Percentiles rank a stretch among this genome's conserved stretches.
phyloP scores from a whole-genome alignment of 306 rosid species.

The Erythrophleum fordii region DNA sequence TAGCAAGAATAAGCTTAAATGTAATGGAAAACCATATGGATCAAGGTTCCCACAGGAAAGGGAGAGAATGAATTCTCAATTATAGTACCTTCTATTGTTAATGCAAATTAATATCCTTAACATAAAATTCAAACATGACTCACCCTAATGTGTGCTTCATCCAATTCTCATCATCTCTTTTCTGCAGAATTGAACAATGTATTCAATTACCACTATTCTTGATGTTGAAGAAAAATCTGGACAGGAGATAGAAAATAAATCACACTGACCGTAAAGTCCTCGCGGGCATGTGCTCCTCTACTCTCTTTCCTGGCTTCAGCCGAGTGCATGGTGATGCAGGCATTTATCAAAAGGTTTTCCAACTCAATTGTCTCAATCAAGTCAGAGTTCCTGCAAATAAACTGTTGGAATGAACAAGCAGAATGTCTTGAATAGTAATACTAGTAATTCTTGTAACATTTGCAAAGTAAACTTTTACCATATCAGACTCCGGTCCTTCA shows the following conservation, averaged over 20 bases:
- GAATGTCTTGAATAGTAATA: not conserved
- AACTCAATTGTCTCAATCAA: slow-evolving; percentile 83
- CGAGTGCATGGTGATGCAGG: slow-evolving; percentile 86
- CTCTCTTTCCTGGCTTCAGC: slow-evolving; percentile 98
- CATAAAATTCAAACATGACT: slow-evolving; percentile 42
- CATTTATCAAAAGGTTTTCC: slow-evolving; percentile 93
- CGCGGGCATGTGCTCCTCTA: slow-evolving; percentile 96
- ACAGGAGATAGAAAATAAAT: not conserved
- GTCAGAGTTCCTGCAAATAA: slow-evolving; percentile 76
- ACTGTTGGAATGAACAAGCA: slow-evolving; percentile 14
- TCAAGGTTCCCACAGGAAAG: not conserved
- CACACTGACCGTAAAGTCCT: slow-evolving; percentile 74
- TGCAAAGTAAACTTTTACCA: slow-evolving; percentile 53
- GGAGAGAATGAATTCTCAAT: not conserved
- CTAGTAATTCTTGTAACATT: not conserved
- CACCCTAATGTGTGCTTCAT: slow-evolving; percentile 94
- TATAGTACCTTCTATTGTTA: not conserved
- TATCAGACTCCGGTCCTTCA: slow-evolving; percentile 75
- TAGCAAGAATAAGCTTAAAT: not conserved
- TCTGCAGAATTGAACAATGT: slow-evolving; percentile 62
- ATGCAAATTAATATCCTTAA: not conserved
- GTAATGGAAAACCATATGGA: not conserved
- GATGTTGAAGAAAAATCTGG: not conserved
- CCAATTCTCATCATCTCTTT: slow-evolving; percentile 94
- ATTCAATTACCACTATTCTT: slow-evolving; percentile 12